Evolutionary conservation across 441 rosid species (phyloP).

Genomic region (Euphorbia celastroides): DNA sequence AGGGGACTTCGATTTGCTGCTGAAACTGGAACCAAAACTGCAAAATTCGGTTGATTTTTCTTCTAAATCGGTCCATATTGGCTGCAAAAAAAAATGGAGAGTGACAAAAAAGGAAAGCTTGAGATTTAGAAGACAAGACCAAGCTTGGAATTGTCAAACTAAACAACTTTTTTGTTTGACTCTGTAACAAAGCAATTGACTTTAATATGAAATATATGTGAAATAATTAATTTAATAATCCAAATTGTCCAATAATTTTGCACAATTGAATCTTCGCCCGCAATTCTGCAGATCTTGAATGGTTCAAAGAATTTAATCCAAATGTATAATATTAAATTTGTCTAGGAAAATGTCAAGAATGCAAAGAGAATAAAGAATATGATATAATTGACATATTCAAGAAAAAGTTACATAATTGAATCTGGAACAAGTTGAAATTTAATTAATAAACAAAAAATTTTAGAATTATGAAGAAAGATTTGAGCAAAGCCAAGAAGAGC

Average conservation of each 20-base stretch:
- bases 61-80: slow-evolving; percentile 49
- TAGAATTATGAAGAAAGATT: background rate
- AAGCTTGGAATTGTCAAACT: slow-evolving; percentile 8
- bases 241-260: background rate
- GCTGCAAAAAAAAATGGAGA: slow-evolving; percentile 29
- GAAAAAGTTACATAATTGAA: background rate
- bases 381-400: slow-evolving; percentile 1
- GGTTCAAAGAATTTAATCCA: background rate
- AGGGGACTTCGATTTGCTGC: slow-evolving; percentile 26
- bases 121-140: background rate
- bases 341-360: background rate
- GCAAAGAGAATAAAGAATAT: background rate
- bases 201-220: background rate
- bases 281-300: background rate
- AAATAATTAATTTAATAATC: too few relatives aligned
- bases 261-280: background rate
- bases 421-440: background rate
- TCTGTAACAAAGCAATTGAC: background rate
- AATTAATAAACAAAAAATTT: background rate
- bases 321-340: background rate
- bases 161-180: background rate
- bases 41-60: slow-evolving; percentile 35
- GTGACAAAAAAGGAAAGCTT: background rate
- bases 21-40: slow-evolving; percentile 5
- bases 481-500: background rate